Base-by-base conservation (phyloP, 129 eudicot genomes). In the Flaveria robusta region DNA sequence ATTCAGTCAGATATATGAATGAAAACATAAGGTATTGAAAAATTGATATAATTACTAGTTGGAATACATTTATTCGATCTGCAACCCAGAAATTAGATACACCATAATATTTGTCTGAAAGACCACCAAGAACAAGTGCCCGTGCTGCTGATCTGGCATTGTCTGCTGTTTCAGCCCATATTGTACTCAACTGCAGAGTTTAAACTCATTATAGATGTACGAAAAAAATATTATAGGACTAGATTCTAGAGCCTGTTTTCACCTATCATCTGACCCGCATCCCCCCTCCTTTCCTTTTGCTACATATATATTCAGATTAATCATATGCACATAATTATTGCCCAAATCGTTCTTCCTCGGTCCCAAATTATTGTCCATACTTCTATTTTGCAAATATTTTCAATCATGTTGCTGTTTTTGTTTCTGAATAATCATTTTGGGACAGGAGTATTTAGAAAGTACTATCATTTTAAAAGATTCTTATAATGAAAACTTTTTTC, bases 131-230 rank as follows among this genome's bases (percentile, higher is more conserved):
- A 82, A 93, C 91, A 45, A 90, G 68, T 8, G 83, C 67, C 2
- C 98, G 90, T 62, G 98, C 98, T n/a, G 93, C 96, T 76, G 91
- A 85, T 84, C 98, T 85, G 45, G 98, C 98, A 72, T 82, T 87
- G 72, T 93, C 91, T 31, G 91, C 83, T 18, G 97, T 79, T 75
- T 85, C 88, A 19, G 97, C 92, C 98, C 93, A 93, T 56, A 90
- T 90, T n/a, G 98, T 93, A 80, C 97, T 90, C 82, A 93, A 74
- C 98, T 93, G 81, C 31, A 82, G 78, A 64, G 74, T 60, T 46
- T 5, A 47, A 20, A 66, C 50, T 63, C 71, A 27, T 37, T 22
- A 39, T 24, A 66, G 19, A 22, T 9, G 49, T 11, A 4, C 0
- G n/a, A 29, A 26, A 24, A 52, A 16, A 59, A 62, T 2, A 24